These are phyloP conservation scores for Chlorella sp. DNA, from an alignment of 139 green algal species.

Conservation along the genomic window DNA sequence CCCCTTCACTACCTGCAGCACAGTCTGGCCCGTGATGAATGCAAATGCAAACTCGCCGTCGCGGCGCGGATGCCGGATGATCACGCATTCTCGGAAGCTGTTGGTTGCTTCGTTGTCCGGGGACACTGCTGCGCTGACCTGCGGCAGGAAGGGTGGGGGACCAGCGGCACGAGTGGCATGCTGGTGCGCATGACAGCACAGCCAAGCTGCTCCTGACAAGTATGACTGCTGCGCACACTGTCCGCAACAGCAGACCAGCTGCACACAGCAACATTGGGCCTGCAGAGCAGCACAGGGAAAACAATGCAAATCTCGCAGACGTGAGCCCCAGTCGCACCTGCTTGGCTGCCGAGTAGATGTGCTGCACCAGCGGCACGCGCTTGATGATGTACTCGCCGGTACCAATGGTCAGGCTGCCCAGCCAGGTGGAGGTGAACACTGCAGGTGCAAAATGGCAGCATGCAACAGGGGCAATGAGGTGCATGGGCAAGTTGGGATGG, in stretches of 20 bases:
- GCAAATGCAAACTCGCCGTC: slow-evolving; percentile 92
- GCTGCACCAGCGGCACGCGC: slow-evolving; percentile 91
- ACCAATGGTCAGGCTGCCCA: slow-evolving; percentile 79
- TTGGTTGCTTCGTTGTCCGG: slow-evolving; percentile 79
- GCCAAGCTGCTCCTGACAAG: no score
- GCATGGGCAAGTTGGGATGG: no score
- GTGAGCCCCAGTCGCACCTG: slow-evolving; percentile 54
- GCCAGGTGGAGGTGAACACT: slow-evolving; percentile 82
- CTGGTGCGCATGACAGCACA: no score
- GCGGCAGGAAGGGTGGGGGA: not conserved
- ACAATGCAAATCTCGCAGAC: no score
- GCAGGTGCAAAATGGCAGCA: no score
- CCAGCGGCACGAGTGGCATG: no score
- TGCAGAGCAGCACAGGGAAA: no score
- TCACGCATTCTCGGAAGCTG: slow-evolving; percentile 91
- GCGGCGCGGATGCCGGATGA: slow-evolving; percentile 85
- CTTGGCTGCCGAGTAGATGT: slow-evolving; percentile 97
- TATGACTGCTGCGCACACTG: no score
- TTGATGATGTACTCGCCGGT: slow-evolving; percentile 95
- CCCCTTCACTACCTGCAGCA: slow-evolving; percentile 68
- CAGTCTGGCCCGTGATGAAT: slow-evolving; percentile 92
- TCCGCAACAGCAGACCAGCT: no score
- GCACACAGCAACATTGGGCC: no score
- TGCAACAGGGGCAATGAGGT: no score
- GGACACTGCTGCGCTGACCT: slow-evolving; percentile 77